phyloP scores from a whole-genome alignment of 2,329 filamentous ascomycete species.

The Fusarium austroafricanum region DNA sequence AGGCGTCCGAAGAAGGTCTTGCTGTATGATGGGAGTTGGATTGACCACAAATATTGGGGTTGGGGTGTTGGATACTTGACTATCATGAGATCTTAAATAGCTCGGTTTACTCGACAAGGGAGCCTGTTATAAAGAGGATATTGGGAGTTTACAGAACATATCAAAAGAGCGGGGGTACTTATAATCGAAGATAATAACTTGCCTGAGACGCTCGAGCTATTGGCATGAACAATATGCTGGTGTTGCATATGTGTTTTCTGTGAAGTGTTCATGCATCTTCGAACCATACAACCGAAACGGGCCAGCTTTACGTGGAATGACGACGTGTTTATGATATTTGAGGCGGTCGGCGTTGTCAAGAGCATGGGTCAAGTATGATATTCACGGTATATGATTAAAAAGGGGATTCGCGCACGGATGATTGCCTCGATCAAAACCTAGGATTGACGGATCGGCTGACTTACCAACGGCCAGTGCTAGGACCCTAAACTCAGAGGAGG shows the following conservation, averaged over 20 bases:
- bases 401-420: conserved; percentile 19
- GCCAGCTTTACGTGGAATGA: not conserved
- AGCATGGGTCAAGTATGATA: conserved; percentile 7
- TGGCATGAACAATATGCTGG: conserved; percentile 15
- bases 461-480: conserved; percentile 28
- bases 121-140: conserved; percentile 15
- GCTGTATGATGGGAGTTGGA: conserved; percentile 49
- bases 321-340: conserved; percentile 1
- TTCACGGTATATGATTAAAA: conserved; percentile 1
- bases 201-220: conserved; percentile 16
- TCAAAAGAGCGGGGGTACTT: conserved; percentile 27
- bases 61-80: conserved; percentile 32
- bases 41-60: conserved; percentile 10
- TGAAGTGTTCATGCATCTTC: conserved; percentile 12
- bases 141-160: conserved; percentile 27
- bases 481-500: not conserved
- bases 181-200: conserved; percentile 18
- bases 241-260: conserved; percentile 17
- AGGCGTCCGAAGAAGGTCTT: conserved; percentile 61
- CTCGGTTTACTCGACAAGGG: conserved; percentile 19
- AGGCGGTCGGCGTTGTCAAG: conserved; percentile 13
- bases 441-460: conserved; percentile 16
- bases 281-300: not conserved
- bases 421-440: conserved; percentile 11
- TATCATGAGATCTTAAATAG: conserved; percentile 11